Base-by-base conservation (phyloP, 257 asterid genomes). In the Marsdenia floribunda region DNA sequence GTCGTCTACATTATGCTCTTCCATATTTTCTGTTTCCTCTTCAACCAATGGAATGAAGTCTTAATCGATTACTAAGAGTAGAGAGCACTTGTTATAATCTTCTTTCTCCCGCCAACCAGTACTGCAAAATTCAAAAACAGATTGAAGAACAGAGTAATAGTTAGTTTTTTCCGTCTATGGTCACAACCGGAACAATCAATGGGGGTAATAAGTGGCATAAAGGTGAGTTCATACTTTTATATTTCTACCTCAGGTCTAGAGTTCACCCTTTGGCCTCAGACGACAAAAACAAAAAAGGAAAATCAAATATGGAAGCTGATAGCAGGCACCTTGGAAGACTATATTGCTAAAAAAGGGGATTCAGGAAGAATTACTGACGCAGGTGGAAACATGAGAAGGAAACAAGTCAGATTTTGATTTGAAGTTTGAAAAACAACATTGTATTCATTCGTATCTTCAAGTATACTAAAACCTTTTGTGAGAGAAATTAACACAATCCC, bases 11-110 rank as follows among this genome's bases (percentile, higher is more conserved):
- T 78, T 86, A 21, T 68, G 71, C 80, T 81, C 91, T 33, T 86
- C 91, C 84, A 73, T 80, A 76, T 80, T 86, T 81, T 89, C 81
- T 90, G 87, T 88, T 83, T 81, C 79, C 74, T 50, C 55, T 35
- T 50, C 63, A 46, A 61, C 53, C 42, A 49, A 70, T 37, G n/a
- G 64, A 35, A 46, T 76, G 18, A 58, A 70, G 8, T n/a, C 52
- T 38, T 24, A 13, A 6, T 18, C 21, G 47, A 67, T 37, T 38
- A 12, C 37, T n/a, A 26, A 47, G 42, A 24, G 29, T 40, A 40
- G 68, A 67, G 18, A 40, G 12, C 44, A n/a, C 21, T 3, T 55
- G 15, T 33, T 52, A 52, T 64, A 8, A 35, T 50, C 52, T 64
- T 35, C 54, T 21, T 12, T 49, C 2, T 29, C 42, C 46, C 4